A percentile compares a stretch with the other conserved stretches of the same genome.
Conservation (phyloP, 1,284 basidiomycete species). For the Afroboletus lepidellus region DNA sequence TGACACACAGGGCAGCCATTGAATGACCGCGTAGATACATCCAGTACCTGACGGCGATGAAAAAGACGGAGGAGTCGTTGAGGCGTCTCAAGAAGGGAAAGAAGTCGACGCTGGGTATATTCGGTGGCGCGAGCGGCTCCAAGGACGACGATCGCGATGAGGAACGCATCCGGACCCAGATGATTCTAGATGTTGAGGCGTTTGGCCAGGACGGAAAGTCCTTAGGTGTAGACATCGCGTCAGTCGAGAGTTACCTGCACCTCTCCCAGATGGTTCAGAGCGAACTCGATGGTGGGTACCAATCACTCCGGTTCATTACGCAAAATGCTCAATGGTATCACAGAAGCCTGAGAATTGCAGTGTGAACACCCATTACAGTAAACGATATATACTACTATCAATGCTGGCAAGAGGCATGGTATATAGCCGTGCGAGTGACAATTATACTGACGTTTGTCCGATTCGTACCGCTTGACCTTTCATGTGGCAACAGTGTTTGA, state of each 20-base stretch:
- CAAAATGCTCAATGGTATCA: background rate
- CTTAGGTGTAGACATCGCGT: constrained; percentile 64
- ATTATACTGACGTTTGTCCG: constrained; percentile 39
- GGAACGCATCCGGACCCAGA: constrained; percentile 79
- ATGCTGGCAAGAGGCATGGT: constrained; percentile 53
- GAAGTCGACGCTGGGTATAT: constrained; percentile 76
- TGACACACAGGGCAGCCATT: background rate
- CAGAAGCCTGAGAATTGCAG: constrained; percentile 22
- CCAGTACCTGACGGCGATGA: constrained; percentile 74
- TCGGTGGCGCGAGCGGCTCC: constrained; percentile 47
- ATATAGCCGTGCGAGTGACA: constrained; percentile 60
- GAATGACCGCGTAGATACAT: constrained; percentile 51
- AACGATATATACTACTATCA: constrained; percentile 20
- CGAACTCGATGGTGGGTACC: constrained; percentile 32
- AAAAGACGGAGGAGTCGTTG: constrained; percentile 88
- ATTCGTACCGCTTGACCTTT: constrained; percentile 9
- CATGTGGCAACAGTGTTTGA: constrained; percentile 36
- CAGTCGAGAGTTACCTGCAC: constrained; percentile 53
- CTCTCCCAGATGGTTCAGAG: constrained; percentile 61
- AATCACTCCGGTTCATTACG: background rate
- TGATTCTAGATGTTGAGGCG: constrained; percentile 82
- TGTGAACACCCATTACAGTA: background rate
- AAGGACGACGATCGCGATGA: constrained; percentile 73
- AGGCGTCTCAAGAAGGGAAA: constrained; percentile 83
- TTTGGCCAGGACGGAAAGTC: constrained; percentile 74